Evolutionary conservation across 176 grass and related monocot species (phyloP).

Genomic region (Oryza punctata): DNA sequence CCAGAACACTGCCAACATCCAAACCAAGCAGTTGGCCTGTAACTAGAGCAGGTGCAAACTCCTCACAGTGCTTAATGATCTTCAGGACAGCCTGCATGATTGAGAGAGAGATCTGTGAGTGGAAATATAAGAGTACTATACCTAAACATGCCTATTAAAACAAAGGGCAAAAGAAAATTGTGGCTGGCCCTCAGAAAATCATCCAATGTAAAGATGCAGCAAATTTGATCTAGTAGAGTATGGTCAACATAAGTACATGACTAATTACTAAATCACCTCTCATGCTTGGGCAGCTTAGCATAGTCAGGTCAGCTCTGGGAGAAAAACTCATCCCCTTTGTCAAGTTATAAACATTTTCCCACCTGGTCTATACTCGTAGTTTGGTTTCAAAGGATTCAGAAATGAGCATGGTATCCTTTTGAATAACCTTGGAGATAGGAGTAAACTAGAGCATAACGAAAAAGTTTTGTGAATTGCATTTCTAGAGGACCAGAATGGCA

Average conservation of each 20-base stretch:
- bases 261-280: neutral
- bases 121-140: constrained; percentile 2
- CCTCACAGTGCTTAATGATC: constrained; percentile 97
- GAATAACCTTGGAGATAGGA: neutral
- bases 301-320: neutral
- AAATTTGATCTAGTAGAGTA: neutral
- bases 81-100: constrained; percentile 71
- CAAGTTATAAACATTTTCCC: neutral
- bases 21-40: constrained; percentile 98
- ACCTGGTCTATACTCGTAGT: neutral
- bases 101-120: constrained; percentile 18
- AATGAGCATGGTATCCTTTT: neutral
- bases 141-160: neutral
- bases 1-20: constrained; percentile 95
- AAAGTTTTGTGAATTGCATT: neutral
- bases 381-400: neutral
- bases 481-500: neutral
- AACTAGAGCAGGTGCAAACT: constrained; percentile 91
- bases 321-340: neutral
- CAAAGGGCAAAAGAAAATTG: neutral
- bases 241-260: neutral
- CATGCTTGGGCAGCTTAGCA: neutral
- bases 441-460: neutral
- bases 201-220: neutral
- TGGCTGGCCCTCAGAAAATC: neutral